A percentile compares a stretch with the other conserved stretches of the same genome.
Conservation (phyloP, 2,329 filamentous ascomycete genomes). For the Microascus cirrosus region DNA sequence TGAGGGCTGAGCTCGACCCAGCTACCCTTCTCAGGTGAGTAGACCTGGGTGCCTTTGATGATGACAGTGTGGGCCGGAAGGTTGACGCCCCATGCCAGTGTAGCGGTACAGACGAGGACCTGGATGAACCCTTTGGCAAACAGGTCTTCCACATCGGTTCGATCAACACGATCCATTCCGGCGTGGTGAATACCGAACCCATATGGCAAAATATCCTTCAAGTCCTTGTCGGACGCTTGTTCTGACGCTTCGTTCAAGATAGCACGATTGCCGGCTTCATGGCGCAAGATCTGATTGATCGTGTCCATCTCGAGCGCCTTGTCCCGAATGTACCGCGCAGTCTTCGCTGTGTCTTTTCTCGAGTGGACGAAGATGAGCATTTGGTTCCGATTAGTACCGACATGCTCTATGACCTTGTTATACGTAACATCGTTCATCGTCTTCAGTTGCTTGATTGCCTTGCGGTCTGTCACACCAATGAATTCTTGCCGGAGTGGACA, state of each 20-base stretch:
- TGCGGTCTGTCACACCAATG: constrained; percentile 93
- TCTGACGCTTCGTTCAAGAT: constrained; percentile 78
- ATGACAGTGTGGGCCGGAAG: constrained; percentile 95
- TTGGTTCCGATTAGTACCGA: constrained; percentile 84
- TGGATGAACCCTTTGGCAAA: constrained; percentile 87
- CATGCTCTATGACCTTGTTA: constrained; percentile 92
- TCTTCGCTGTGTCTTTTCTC: constrained; percentile 95
- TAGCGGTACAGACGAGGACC: constrained; percentile 93
- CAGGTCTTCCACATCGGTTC: constrained; percentile 88
- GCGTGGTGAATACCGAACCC: constrained; percentile 98
- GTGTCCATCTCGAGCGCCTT: constrained; percentile 96
- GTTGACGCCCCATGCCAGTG: constrained; percentile 98
- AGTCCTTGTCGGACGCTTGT: constrained; percentile 69
- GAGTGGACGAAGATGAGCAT: constrained; percentile 99
- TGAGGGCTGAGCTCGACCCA: constrained; percentile 98
- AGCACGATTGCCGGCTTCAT: constrained; percentile 83
- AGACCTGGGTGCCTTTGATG: constrained; percentile 97
- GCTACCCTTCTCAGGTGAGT: constrained; percentile 95
- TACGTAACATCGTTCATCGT: constrained; percentile 99
- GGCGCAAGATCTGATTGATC: constrained; percentile 87
- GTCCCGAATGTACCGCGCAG: constrained; percentile 88
- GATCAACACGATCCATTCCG: constrained; percentile 91
- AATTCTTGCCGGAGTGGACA: constrained; percentile 96
- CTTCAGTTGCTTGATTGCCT: constrained; percentile 97
- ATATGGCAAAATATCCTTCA: constrained; percentile 91